phyloP scores from a whole-genome alignment of 306 rosid species.

The Vigna mungo region DNA sequence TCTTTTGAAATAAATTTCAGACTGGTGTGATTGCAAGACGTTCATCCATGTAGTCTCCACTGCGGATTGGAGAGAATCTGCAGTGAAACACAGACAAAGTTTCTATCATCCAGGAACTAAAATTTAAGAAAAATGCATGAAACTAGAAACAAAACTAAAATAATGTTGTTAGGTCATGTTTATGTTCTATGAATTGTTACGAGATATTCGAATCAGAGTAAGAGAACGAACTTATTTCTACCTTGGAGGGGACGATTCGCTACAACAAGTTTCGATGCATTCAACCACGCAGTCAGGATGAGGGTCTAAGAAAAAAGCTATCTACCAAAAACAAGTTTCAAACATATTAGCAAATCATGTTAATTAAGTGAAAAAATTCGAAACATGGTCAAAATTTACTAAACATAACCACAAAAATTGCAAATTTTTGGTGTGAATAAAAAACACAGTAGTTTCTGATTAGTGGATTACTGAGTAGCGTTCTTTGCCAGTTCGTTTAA shows the following conservation, averaged over 20 bases:
- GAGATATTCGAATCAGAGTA: too few relatives aligned
- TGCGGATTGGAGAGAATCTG: constrained; percentile 7
- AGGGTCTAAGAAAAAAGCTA: constrained; percentile 17
- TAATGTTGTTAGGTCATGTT: not conserved
- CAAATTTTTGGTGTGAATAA: too few relatives aligned
- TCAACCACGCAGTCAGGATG: constrained; percentile 11
- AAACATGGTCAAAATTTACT: not conserved
- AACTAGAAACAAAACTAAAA: not conserved
- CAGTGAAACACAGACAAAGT: not conserved
- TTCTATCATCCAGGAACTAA: not conserved
- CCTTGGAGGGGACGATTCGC: constrained; percentile 19
- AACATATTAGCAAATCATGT: not conserved
- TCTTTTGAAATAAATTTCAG: too few relatives aligned
- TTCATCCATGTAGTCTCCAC: constrained; percentile 7
- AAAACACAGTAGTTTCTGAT: not conserved
- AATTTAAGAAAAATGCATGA: not conserved
- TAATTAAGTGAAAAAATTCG: too few relatives aligned
- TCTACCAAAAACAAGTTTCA: not conserved
- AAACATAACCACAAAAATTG: too few relatives aligned
- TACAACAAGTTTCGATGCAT: constrained; percentile 2
- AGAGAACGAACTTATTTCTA: not conserved
- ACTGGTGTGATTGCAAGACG: not conserved
- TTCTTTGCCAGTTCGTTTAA: not conserved
- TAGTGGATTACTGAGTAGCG: constrained; percentile 9
- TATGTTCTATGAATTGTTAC: too few relatives aligned